Evolutionary conservation across 352 stramenopile species (phyloP).

Genomic region (Phytophthora quininea): DNA sequence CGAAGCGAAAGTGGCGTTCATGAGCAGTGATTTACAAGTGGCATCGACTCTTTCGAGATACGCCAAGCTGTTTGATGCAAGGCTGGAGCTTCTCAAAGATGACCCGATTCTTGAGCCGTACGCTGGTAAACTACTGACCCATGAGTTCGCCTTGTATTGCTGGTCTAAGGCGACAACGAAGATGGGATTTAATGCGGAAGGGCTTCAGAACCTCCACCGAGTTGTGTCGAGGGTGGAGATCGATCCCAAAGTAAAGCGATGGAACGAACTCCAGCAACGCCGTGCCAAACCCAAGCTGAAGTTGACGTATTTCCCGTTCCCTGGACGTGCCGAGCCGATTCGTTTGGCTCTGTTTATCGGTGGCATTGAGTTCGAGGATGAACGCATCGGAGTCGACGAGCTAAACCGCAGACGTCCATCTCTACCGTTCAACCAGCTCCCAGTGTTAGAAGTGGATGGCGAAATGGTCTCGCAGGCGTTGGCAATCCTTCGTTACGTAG

Average conservation of each 20-base stretch:
- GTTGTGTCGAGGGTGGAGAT: slow-evolving; percentile 27
- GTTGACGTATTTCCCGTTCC: slow-evolving; percentile 61
- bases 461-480: slow-evolving; percentile 50
- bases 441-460: slow-evolving; percentile 50
- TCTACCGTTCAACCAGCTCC: slow-evolving; percentile 51
- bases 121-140: slow-evolving; percentile 17
- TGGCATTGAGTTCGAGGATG: slow-evolving; percentile 57
- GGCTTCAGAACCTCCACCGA: slow-evolving; percentile 17
- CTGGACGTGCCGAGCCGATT: slow-evolving; percentile 57
- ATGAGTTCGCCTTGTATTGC: slow-evolving; percentile 41
- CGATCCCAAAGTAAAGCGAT: slow-evolving; percentile 29
- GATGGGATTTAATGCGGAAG: slow-evolving; percentile 18
- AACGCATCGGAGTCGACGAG: slow-evolving; percentile 43
- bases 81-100: slow-evolving; percentile 25
- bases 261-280: slow-evolving; percentile 6
- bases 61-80: slow-evolving; percentile 33
- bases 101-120: slow-evolving; percentile 15
- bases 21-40: slow-evolving; percentile 20
- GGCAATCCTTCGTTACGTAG: slow-evolving; percentile 67
- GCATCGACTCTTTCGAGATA: slow-evolving; percentile 23
- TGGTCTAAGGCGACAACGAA: slow-evolving; percentile 22
- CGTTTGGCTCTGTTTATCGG: slow-evolving; percentile 53
- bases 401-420: slow-evolving; percentile 35
- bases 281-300: slow-evolving; percentile 40
- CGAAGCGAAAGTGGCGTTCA: slow-evolving; percentile 22